These are phyloP conservation scores for Cetradonia linearis DNA, from an alignment of 495 filamentous ascomycete species.

Conservation along the genomic window DNA sequence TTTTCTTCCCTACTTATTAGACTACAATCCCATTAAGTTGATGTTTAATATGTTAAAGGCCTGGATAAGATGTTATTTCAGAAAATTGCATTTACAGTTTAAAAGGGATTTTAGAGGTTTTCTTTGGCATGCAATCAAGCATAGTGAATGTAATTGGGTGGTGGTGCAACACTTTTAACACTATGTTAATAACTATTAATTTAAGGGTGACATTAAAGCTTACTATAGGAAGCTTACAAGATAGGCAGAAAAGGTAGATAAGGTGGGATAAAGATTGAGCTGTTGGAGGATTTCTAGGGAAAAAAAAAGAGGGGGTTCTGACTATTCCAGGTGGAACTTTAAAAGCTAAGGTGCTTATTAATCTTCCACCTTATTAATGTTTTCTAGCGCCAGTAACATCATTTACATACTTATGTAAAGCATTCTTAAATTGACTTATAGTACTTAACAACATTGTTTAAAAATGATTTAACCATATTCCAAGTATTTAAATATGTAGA, in stretches of 20 bases:
- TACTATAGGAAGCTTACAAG: neutral
- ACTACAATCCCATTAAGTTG: neutral
- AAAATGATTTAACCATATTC: neutral
- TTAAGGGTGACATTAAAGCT: neutral
- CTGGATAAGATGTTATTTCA: neutral
- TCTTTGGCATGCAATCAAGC: neutral
- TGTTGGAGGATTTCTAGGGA: neutral
- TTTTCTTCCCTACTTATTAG: neutral
- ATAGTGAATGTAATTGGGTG: neutral
- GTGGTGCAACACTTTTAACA: neutral
- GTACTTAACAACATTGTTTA: neutral
- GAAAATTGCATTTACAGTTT: neutral
- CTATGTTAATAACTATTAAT: neutral
- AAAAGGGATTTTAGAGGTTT: slow-evolving; percentile 2
- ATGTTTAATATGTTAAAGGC: neutral
- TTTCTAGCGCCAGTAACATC: neutral
- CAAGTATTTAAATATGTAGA: too few species aligned
- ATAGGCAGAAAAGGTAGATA: neutral
- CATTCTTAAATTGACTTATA: neutral
- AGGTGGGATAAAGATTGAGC: too few species aligned
- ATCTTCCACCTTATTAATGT: neutral
- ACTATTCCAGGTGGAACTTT: neutral
- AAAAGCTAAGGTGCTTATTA: neutral
- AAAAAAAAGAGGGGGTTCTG: too few species aligned
- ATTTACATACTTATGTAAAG: neutral